Evolutionary conservation across 2,329 filamentous ascomycete species (phyloP).

Genomic region (Blastomyces gilchristii): DNA sequence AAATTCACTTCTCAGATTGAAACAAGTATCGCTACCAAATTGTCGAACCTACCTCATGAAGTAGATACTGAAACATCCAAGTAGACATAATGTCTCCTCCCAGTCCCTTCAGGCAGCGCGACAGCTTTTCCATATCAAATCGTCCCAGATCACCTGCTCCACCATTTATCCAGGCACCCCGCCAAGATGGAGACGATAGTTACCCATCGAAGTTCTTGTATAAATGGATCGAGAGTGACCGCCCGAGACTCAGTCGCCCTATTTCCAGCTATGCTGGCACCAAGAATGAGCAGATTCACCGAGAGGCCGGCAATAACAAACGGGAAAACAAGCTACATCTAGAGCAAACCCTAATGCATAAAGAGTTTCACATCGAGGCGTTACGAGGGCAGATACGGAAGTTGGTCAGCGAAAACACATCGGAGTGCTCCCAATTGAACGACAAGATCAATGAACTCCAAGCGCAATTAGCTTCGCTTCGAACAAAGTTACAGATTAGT

Average conservation of each 20-base stretch:
- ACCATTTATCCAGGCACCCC: neutral
- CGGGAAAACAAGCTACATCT: conserved; percentile 1
- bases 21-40: neutral
- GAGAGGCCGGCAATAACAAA: neutral
- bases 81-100: conserved; percentile 2
- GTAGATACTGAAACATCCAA: neutral
- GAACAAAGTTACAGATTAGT: neutral
- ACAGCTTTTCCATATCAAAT: neutral
- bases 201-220: neutral
- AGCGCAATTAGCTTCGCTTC: neutral
- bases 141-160: neutral
- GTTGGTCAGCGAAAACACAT: neutral
- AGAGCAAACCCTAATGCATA: conserved; percentile 4
- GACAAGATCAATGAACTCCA: neutral
- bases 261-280: neutral
- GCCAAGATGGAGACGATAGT: neutral
- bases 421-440: neutral
- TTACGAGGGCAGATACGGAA: conserved; percentile 2
- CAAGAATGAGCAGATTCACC: neutral
- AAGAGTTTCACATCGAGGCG: conserved; percentile 6
- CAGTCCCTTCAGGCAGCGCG: neutral
- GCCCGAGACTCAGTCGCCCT: neutral
- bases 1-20: neutral
- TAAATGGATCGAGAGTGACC: conserved; percentile 3
- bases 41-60: neutral